Evolutionary conservation across 2,329 filamentous ascomycete genomes (phyloP).

Genomic region (Trichoderma atrobrunneum): DNA sequence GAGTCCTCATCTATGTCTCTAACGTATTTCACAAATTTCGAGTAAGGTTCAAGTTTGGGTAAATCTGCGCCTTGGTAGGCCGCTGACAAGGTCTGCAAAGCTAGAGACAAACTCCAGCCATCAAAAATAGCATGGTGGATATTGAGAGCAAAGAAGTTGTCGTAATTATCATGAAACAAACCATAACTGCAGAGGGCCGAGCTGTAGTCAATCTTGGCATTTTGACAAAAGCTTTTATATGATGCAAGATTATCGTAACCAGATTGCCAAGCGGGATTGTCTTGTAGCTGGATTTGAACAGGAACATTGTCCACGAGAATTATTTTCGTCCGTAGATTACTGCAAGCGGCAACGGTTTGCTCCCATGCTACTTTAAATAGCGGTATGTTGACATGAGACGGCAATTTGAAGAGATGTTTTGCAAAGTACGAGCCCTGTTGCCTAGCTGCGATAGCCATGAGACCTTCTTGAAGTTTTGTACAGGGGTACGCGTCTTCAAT

Average conservation of each 20-base stretch:
- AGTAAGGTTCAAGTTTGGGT: neutral
- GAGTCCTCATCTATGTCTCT: neutral
- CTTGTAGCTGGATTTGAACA: neutral
- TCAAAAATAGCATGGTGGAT: slow-evolving; percentile 11
- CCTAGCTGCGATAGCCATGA: neutral
- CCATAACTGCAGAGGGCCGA: neutral
- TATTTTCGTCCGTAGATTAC: slow-evolving; percentile 5
- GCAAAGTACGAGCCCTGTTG: neutral
- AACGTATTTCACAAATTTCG: slow-evolving; percentile 1
- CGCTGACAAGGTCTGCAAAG: neutral
- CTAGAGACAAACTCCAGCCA: neutral
- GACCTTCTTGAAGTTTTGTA: slow-evolving; percentile 5
- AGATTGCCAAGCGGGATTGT: neutral
- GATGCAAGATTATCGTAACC: neutral
- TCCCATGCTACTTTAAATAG: neutral
- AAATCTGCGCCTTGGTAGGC: slow-evolving; percentile 17
- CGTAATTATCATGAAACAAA: neutral
- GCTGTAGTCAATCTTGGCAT: neutral
- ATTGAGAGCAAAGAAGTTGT: neutral
- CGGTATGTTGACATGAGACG: neutral
- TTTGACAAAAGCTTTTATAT: neutral
- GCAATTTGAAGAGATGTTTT: neutral
- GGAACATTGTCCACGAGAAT: neutral
- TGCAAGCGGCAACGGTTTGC: neutral
- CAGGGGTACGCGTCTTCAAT: neutral